Percentiles rank a stretch among this genome's conserved stretches.
These are phyloP conservation scores for Physcomitrium patens DNA, from an alignment of 225 moss, liverwort and hornwort genomes.

Conservation along the genomic window DNA sequence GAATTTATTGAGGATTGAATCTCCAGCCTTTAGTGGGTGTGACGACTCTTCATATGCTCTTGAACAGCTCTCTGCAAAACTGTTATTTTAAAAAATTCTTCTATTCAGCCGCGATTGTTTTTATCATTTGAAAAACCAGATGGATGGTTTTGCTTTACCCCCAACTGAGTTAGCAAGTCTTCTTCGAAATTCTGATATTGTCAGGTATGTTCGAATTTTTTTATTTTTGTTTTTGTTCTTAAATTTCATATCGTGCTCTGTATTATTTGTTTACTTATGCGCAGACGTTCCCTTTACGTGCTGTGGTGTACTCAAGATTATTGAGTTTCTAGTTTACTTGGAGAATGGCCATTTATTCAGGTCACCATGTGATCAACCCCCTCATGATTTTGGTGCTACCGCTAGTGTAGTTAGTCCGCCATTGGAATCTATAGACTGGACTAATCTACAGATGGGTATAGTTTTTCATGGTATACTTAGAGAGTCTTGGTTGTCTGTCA, in stretches of 20 bases:
- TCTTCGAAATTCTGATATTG: conserved; percentile 42
- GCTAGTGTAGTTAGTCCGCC: background rate
- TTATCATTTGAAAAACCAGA: conserved; percentile 29
- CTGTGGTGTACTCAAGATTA: background rate
- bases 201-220: conserved; percentile 25
- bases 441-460: conserved; percentile 8
- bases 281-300: background rate
- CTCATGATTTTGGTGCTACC: too few species aligned
- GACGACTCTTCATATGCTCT: conserved; percentile 16
- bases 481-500: conserved; percentile 2
- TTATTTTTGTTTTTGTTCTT: too few species aligned
- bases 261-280: conserved; percentile 11
- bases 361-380: too few species aligned
- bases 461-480: conserved; percentile 5
- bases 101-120: background rate
- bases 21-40: background rate
- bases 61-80: background rate
- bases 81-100: background rate
- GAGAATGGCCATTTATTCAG: too few species aligned
- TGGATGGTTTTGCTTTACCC: conserved; percentile 46
- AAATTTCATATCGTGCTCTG: too few species aligned
- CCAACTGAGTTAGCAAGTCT: conserved; percentile 37
- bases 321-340: too few species aligned
- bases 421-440: conserved; percentile 1
- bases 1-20: background rate